Percentiles rank a stretch among this genome's conserved stretches.
Evolutionary conservation across 2,329 filamentous ascomycete species (phyloP).

Genomic region (Pseudonectria foliicola): DNA sequence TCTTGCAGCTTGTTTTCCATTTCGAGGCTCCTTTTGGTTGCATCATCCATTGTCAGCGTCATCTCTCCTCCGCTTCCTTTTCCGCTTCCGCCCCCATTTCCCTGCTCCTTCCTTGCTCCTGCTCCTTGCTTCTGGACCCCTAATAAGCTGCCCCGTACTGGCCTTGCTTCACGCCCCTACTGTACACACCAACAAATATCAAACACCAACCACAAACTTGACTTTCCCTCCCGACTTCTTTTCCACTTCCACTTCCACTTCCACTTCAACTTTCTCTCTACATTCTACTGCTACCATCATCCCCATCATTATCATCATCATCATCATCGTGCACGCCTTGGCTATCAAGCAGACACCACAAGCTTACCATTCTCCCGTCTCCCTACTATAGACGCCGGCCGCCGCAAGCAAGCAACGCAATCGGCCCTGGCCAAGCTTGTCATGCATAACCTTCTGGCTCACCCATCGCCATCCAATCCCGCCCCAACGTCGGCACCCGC

Average conservation of each 20-base stretch:
- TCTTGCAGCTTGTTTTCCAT: constrained; percentile 2
- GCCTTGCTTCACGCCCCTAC: background rate
- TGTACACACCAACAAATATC: too few species aligned
- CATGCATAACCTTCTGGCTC: constrained; percentile 36
- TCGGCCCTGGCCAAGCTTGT: constrained; percentile 37
- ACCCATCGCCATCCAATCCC: constrained; percentile 23
- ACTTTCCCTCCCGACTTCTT: background rate
- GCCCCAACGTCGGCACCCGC: constrained; percentile 24
- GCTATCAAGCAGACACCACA: constrained; percentile 5
- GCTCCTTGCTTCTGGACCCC: too few species aligned
- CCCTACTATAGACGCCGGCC: constrained; percentile 22
- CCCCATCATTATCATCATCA: too few species aligned
- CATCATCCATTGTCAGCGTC: background rate
- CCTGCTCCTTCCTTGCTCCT: too few species aligned
- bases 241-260: too few species aligned
- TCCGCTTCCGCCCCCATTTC: background rate
- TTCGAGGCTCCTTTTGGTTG: background rate
- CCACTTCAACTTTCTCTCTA: too few species aligned
- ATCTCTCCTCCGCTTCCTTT: constrained; percentile 10
- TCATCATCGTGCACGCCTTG: too few species aligned
- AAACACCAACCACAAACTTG: background rate
- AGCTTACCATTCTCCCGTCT: constrained; percentile 8
- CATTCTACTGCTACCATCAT: too few species aligned
- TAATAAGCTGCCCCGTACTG: too few species aligned
- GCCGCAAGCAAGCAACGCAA: constrained; percentile 32